Evolutionary conservation across 1,284 basidiomycete genomes (phyloP).

Genomic region (Anthracocystis panici-leucophaei): DNA sequence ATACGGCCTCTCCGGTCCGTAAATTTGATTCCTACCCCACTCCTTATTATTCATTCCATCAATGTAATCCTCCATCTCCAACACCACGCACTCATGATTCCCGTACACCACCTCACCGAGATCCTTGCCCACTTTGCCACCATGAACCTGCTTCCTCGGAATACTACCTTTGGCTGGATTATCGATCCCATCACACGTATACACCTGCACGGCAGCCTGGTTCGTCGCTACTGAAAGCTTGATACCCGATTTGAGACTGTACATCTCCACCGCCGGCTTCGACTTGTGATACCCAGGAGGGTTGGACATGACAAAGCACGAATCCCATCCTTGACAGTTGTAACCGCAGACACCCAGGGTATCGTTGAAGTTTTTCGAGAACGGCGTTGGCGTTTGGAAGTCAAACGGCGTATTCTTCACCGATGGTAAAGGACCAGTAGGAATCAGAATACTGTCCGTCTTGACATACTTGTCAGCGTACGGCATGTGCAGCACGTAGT

Average conservation of each 20-base stretch:
- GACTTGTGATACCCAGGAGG: constrained; percentile 49
- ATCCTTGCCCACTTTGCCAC: constrained; percentile 53
- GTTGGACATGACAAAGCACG: constrained; percentile 58
- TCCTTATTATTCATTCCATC: constrained; percentile 61
- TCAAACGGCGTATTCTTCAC: constrained; percentile 54
- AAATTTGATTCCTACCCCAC: constrained; percentile 60
- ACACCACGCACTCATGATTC: constrained; percentile 57
- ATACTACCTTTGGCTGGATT: constrained; percentile 52
- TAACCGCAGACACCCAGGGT: constrained; percentile 58
- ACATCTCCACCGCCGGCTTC: constrained; percentile 56
- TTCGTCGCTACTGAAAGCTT: constrained; percentile 53
- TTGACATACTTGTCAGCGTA: constrained; percentile 58
- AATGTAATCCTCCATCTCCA: constrained; percentile 64
- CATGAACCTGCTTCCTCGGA: constrained; percentile 61
- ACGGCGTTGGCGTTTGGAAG: constrained; percentile 50
- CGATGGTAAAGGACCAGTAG: constrained; percentile 51
- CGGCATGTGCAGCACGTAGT: constrained; percentile 60
- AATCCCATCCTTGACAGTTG: constrained; percentile 62
- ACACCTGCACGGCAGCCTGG: constrained; percentile 61
- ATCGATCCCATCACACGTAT: constrained; percentile 56
- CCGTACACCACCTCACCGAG: constrained; percentile 54
- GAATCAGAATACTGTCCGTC: constrained; percentile 57
- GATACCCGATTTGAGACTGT: constrained; percentile 57
- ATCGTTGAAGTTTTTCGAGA: constrained; percentile 53
- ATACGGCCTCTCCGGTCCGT: constrained; percentile 55